These are phyloP conservation scores for Linum lewisii DNA, from an alignment of 345 rosid species.

Conservation along the genomic window DNA sequence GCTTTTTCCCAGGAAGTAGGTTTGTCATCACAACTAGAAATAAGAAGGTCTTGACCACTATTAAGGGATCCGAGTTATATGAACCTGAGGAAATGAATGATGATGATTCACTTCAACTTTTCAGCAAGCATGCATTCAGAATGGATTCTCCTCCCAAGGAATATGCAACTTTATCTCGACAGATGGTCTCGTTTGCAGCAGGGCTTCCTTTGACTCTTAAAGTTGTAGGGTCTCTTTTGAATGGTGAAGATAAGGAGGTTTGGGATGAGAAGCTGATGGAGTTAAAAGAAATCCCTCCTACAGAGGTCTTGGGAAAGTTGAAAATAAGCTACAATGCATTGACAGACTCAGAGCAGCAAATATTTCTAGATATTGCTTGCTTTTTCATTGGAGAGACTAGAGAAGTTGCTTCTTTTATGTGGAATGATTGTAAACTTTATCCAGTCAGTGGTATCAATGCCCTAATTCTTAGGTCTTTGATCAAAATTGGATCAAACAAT, in stretches of 20 bases:
- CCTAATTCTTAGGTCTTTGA: not conserved
- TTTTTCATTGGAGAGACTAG: slow-evolving; percentile 6
- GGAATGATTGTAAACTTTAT: not conserved
- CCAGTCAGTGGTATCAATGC: not conserved
- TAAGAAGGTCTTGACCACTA: not conserved
- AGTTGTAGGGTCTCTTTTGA: slow-evolving; percentile 9
- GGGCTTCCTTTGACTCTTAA: slow-evolving; percentile 16
- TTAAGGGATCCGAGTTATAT: not conserved
- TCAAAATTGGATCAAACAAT: not conserved
- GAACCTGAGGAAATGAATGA: not conserved
- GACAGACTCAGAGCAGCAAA: not conserved
- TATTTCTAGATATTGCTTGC: slow-evolving; percentile 23
- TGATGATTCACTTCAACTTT: slow-evolving; percentile 1
- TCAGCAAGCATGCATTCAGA: slow-evolving; percentile 11
- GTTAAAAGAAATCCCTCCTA: slow-evolving; percentile 1
- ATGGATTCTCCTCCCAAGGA: not conserved
- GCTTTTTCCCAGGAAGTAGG: not conserved
- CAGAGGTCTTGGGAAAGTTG: not conserved
- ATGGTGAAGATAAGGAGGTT: not conserved
- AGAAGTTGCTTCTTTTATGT: not conserved
- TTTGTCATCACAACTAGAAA: not conserved
- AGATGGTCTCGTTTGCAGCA: not conserved
- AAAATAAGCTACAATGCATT: slow-evolving; percentile 15
- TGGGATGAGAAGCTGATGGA: slow-evolving; percentile 5
- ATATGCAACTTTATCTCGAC: not conserved